These are phyloP conservation scores for Pestalotiopsis sp. DNA, from an alignment of 2,329 filamentous ascomycete genomes.

Conservation along the genomic window DNA sequence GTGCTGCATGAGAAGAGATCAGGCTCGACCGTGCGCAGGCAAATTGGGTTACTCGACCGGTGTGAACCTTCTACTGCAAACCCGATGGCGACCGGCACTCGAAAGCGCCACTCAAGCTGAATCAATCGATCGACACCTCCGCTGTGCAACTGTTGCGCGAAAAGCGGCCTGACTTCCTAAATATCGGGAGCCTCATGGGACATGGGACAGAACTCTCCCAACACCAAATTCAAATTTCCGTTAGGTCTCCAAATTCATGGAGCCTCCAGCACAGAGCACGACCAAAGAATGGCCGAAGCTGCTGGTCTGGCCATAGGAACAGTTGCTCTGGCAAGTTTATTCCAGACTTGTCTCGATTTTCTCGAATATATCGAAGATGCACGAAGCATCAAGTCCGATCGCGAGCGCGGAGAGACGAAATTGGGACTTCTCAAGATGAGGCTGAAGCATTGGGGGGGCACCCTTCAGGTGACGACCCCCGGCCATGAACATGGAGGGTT, in stretches of 20 bases:
- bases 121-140: too few relatives aligned
- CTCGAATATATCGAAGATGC: conserved; percentile 6
- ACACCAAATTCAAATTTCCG: too few relatives aligned
- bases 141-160: too few relatives aligned
- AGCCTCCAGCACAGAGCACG: neutral
- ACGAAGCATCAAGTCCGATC: neutral
- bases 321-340: conserved; percentile 1
- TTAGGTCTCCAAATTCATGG: too few relatives aligned
- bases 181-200: too few relatives aligned
- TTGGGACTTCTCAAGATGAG: conserved; percentile 4
- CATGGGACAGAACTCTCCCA: too few relatives aligned
- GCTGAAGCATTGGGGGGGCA: conserved; percentile 1
- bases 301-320: neutral
- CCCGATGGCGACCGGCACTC: neutral
- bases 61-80: too few relatives aligned
- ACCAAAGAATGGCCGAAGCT: neutral
- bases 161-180: too few relatives aligned
- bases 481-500: conserved; percentile 6
- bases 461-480: neutral
- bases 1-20: too few relatives aligned
- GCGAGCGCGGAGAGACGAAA: conserved; percentile 1
- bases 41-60: too few relatives aligned
- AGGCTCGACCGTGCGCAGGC: too few relatives aligned
- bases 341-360: conserved; percentile 4
- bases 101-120: too few relatives aligned